Percentiles rank a stretch among this genome's conserved stretches.
These are phyloP conservation scores for Crithidia acanthocephali DNA, from an alignment of 208 protist species.

Conservation along the genomic window DNA sequence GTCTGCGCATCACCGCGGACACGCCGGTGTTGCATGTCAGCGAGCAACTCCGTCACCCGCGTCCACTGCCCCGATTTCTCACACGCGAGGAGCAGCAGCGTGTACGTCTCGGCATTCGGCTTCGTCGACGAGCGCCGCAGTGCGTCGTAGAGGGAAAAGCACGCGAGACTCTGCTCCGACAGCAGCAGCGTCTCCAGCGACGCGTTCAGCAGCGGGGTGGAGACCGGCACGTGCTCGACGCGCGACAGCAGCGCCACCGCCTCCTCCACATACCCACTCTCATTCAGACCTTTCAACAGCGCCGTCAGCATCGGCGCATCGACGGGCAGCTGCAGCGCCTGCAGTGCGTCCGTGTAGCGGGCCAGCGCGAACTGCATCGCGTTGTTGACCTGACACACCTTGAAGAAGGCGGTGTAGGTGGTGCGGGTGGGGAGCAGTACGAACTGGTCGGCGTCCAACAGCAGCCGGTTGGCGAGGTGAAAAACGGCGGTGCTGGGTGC, in stretches of 20 bases:
- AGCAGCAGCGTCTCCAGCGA: conserved; percentile 82
- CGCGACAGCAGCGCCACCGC: conserved; percentile 72
- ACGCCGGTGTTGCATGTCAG: conserved; percentile 79
- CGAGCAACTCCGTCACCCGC: conserved; percentile 55
- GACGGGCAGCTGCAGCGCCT: conserved; percentile 61
- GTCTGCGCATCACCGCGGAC: conserved; percentile 75
- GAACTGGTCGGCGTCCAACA: conserved; percentile 82
- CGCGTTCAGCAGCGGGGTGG: conserved; percentile 78
- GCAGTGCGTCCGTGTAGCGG: conserved; percentile 68
- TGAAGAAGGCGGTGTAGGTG: conserved; percentile 85
- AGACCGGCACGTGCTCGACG: conserved; percentile 69
- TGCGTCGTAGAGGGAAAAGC: conserved; percentile 75
- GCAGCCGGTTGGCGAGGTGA: conserved; percentile 72
- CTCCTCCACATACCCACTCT: conserved; percentile 81
- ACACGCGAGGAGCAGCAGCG: conserved; percentile 77
- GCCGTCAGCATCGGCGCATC: conserved; percentile 79
- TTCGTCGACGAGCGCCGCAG: conserved; percentile 25
- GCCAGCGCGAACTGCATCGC: conserved; percentile 78
- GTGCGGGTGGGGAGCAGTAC: conserved; percentile 81
- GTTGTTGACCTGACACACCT: conserved; percentile 72
- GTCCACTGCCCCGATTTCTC: conserved; percentile 79
- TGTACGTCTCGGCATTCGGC: conserved; percentile 80
- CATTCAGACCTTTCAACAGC: conserved; percentile 77
- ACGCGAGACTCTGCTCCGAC: conserved; percentile 67
- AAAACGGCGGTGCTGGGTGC: conserved; percentile 45